phyloP scores from a whole-genome alignment of 192 early-diverging fungal genomes.

The Phycomyces blakesleeanus region DNA sequence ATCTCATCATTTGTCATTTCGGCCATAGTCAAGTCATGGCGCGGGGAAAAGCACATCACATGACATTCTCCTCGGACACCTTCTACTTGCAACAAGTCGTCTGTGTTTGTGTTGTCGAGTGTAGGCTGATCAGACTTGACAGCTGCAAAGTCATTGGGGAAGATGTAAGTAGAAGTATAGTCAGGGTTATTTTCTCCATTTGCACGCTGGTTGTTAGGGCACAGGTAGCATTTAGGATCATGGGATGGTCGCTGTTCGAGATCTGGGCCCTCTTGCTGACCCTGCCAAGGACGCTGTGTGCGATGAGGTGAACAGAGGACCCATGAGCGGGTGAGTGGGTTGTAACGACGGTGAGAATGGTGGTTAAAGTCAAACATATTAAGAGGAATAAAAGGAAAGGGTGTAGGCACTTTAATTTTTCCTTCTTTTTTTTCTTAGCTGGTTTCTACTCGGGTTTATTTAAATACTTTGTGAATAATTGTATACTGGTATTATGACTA shows the following conservation, averaged over 20 bases:
- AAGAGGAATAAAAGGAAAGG: not conserved
- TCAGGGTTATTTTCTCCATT: slow-evolving; percentile 70
- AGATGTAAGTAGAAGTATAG: slow-evolving; percentile 79
- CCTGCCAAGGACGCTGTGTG: slow-evolving; percentile 91
- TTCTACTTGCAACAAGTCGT: slow-evolving; percentile 51
- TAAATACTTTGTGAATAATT: too few species aligned
- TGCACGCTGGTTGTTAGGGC: slow-evolving; percentile 83
- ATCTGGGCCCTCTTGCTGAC: slow-evolving; percentile 56
- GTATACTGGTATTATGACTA: too few species aligned
- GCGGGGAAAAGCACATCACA: slow-evolving; percentile 92
- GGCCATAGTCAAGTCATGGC: slow-evolving; percentile 85
- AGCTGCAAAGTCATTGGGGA: slow-evolving; percentile 93
- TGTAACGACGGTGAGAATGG: slow-evolving; percentile 81
- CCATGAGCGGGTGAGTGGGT: slow-evolving; percentile 90
- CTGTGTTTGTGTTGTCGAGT: slow-evolving; percentile 13
- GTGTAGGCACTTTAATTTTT: slow-evolving; percentile 5
- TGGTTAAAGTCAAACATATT: slow-evolving; percentile 49
- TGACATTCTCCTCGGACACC: slow-evolving; percentile 73
- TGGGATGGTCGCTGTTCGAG: slow-evolving; percentile 50
- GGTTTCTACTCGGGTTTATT: too few species aligned
- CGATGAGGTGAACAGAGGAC: slow-evolving; percentile 97
- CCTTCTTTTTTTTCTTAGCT: not conserved
- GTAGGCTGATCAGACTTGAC: slow-evolving; percentile 62
- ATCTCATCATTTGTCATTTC: slow-evolving; percentile 76
- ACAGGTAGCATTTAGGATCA: slow-evolving; percentile 80